Evolutionary conservation across 495 filamentous ascomycete genomes (phyloP).

Genomic region (Schizothecium vesticola): DNA sequence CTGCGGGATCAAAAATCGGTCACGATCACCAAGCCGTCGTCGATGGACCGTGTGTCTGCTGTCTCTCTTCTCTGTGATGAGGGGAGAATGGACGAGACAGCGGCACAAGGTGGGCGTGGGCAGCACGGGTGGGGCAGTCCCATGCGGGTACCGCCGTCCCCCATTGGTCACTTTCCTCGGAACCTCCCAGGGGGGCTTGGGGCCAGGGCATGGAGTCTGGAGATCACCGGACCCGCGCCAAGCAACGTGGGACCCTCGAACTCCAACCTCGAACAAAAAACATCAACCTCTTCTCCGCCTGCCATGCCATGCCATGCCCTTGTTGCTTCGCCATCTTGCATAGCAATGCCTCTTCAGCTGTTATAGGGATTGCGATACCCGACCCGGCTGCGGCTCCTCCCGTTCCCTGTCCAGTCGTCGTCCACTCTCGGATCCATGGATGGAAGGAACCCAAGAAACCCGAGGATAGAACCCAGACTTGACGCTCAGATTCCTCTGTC

Average conservation of each 20-base stretch:
- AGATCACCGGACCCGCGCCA: conserved; percentile 4
- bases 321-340: neutral
- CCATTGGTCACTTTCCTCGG: neutral
- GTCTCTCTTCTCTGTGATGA: neutral
- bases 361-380: neutral
- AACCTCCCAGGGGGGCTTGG: neutral
- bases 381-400: neutral
- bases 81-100: neutral
- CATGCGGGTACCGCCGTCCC: neutral
- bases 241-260: neutral
- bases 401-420: neutral
- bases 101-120: no score
- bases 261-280: neutral
- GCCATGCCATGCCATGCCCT: neutral
- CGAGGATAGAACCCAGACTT: no score
- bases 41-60: no score
- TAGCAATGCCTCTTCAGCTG: neutral
- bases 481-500: neutral
- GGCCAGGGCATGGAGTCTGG: neutral
- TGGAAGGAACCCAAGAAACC: no score
- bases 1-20: neutral
- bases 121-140: neutral
- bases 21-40: neutral
- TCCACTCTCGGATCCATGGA: neutral
- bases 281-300: neutral